Base-by-base conservation (phyloP, 2,329 filamentous ascomycete species). In the Cordyceps farinosa region DNA sequence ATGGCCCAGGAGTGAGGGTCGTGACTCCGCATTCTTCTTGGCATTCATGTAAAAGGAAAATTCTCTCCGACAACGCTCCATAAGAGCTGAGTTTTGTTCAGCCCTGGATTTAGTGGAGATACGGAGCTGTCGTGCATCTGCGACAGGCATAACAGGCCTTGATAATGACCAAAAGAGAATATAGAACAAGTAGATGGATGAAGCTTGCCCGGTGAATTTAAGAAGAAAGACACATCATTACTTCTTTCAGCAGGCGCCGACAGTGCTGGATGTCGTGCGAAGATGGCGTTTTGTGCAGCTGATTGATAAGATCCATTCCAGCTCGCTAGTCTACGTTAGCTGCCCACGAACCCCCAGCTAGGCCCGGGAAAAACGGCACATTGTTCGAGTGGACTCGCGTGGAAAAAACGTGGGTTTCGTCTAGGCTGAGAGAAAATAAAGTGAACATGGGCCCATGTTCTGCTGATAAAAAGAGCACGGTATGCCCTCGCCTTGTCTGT, bases 221-320 rank as follows among this genome's bases (percentile, higher is more conserved):
- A 22, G 22, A 22, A 22, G 22, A 22, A 22, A 10, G 4, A 10
- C 34, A 38, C 13, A 34, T 27, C 3, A 9, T 29, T 8, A 10
- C 36, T 13, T 27, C 22, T n/a, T 42, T 54, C 17, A 22, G 11
- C 36, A 29, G 29, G 2, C 9, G 55, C 30, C 2, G 30, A 7
- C 44, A 9, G 13, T 4, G 2, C 15, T 30, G 2, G 7, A 50
- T 8, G 42, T 7, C 7, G 11, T n/a, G 11, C 29, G 32, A 30
- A 50, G 40, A 8, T 2, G 32, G n/a, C 27, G 10, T 40, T 29
- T 36, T 8, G 10, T 15, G 6, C 38, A 27, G 40, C 58, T 61
- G 58, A 61, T 61, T 61, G 58, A 61, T 61, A 53, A 61, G 58
- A 61, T 61, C 58, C 45, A 52, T 61, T 40, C 11, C 42, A 47